Base-by-base conservation (phyloP, 768 basidiomycete species). In the Tylopilus subfusipes region DNA sequence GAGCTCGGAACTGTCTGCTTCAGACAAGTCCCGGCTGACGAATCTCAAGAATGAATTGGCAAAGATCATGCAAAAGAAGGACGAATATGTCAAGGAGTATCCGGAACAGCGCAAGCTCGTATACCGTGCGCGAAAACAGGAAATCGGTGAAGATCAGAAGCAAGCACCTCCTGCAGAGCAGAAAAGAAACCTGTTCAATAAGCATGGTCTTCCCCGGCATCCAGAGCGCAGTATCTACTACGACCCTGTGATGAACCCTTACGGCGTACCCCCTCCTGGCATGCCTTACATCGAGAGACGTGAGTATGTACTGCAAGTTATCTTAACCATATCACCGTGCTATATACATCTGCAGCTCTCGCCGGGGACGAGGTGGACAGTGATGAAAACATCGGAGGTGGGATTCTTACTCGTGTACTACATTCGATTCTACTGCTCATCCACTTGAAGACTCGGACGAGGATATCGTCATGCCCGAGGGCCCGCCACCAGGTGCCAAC, bases 151-250 rank as follows among this genome's bases (percentile, higher is more conserved):
- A 18, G 73, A 68, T 42, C 75, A 77, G 42, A 76, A 78, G 53
- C 72, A 72, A 51, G 69, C 74, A 12, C 55, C 74, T 66, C 29
- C 64, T 70, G 49, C 70, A 56, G 66, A 73, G 42, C 74, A 74
- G 60, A 85, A 81, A 57, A 78, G 87, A 51, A 88, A 85, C 46
- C 66, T 83, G 33, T 94, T 94, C 74, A 82, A 88, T 63, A 88
- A 88, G 69, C 82, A 88, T 63, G 94, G 94, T 12, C 79, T 92
- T 38, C 88, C 93, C 57, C 78, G 87, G 50, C 90, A 93, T 73
- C 94, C 94, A n/a, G 92, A 91, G 65, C 79, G 91, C 60, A 93
- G 90, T 71, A 76, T 95, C 33, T 98, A 96, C 69, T 98, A 93
- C 73, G 90, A 98, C 63, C 82, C 90, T 27, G 81, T 93, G 39